These are phyloP conservation scores for Aspergillus conjunctus DNA, from an alignment of 495 filamentous ascomycete species.

Conservation along the genomic window DNA sequence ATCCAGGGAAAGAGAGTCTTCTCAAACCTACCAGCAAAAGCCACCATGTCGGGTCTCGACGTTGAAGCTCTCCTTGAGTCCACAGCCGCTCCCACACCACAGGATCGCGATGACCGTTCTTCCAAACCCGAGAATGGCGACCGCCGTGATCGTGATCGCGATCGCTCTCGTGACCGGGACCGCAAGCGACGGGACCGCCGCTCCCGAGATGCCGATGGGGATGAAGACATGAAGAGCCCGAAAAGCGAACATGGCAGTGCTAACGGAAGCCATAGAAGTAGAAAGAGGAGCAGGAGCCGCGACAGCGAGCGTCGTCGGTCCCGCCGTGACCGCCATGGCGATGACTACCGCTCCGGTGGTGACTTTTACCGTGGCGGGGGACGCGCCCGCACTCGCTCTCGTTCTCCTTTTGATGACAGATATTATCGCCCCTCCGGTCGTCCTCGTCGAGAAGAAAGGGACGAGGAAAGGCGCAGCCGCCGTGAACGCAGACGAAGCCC, in stretches of 20 bases:
- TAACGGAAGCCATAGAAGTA: conserved; percentile 80
- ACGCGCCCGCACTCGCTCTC: conserved; percentile 71
- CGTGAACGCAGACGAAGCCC: conserved; percentile 58
- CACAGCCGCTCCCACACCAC: conserved; percentile 65
- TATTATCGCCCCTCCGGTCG: conserved; percentile 76
- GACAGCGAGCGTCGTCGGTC: conserved; percentile 76
- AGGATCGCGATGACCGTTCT: conserved; percentile 60
- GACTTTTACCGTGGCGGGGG: conserved; percentile 75
- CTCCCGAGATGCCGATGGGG: conserved; percentile 63
- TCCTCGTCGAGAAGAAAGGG: conserved; percentile 52
- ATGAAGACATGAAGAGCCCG: conserved; percentile 69
- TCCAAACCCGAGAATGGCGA: conserved; percentile 59
- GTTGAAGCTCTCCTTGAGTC: conserved; percentile 94
- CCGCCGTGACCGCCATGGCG: conserved; percentile 75
- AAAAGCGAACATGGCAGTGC: conserved; percentile 80
- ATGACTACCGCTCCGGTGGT: conserved; percentile 65
- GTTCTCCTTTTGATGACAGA: conserved; percentile 71
- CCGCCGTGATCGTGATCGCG: conserved; percentile 58
- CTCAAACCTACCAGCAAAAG: conserved; percentile 26
- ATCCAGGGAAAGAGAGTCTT: conserved; percentile 24
- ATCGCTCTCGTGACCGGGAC: conserved; percentile 61
- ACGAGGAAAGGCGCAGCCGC: conserved; percentile 53
- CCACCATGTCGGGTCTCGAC: conserved; percentile 81
- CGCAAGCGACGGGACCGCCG: conserved; percentile 58
- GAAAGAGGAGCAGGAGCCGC: conserved; percentile 78